These are phyloP conservation scores for Cryomyces antarcticus DNA, from an alignment of 495 filamentous ascomycete genomes.

Conservation along the genomic window DNA sequence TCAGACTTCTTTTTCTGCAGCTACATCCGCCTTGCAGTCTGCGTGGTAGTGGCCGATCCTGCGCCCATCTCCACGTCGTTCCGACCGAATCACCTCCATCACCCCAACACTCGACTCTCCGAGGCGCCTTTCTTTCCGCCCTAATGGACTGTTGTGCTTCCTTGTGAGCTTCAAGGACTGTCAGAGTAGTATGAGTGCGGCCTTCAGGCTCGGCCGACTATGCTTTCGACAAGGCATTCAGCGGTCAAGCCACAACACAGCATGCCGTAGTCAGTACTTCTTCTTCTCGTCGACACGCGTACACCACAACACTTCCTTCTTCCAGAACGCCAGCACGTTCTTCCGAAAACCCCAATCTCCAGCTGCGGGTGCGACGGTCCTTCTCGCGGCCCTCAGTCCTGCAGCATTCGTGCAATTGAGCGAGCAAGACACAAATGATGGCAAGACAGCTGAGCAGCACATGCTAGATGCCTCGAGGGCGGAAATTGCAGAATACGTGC, in stretches of 20 bases:
- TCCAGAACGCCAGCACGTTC: neutral
- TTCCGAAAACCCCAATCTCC: neutral
- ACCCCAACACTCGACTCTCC: too few species aligned
- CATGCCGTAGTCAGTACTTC: neutral
- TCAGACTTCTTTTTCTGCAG: too few species aligned
- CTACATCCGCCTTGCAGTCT: too few species aligned
- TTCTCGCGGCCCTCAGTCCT: conserved; percentile 35
- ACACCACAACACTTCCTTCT: too few species aligned
- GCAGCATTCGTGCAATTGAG: conserved; percentile 54
- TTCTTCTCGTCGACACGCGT: neutral
- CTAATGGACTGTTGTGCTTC: too few species aligned
- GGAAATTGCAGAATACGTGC: conserved; percentile 48
- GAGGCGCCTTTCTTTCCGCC: too few species aligned
- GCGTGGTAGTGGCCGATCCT: too few species aligned
- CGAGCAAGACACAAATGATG: conserved; percentile 24
- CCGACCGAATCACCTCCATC: too few species aligned
- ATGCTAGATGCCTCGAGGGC: conserved; percentile 67
- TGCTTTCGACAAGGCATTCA: neutral
- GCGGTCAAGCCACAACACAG: neutral
- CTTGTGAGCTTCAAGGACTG: too few species aligned
- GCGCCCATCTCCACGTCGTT: too few species aligned
- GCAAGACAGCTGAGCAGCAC: conserved; percentile 55
- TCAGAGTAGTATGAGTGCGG: neutral
- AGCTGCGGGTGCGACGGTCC: conserved; percentile 5
- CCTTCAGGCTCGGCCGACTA: neutral